phyloP scores from a whole-genome alignment of 176 grass and related monocot genomes.

The Avena eriantha region DNA sequence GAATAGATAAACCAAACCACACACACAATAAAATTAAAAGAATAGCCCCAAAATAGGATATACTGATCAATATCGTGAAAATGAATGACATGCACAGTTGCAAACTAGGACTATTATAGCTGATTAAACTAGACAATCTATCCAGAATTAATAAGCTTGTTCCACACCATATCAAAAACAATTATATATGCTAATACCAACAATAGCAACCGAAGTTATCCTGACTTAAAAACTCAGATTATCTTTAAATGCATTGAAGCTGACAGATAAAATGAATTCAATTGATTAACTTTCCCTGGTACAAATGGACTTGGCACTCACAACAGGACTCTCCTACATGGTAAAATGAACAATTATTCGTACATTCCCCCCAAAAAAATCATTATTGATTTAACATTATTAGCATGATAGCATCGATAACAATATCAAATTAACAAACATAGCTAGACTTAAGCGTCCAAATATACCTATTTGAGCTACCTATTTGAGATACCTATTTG shows the following conservation, averaged over 20 bases:
- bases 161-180: background rate
- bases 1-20: background rate
- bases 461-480: too few species aligned
- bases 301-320: too few species aligned
- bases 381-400: too few species aligned
- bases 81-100: background rate
- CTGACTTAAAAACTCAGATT: background rate
- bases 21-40: background rate
- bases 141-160: background rate
- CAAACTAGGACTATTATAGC: background rate
- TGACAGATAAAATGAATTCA: too few species aligned
- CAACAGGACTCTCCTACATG: too few species aligned
- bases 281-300: background rate
- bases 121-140: background rate
- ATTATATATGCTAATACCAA: background rate
- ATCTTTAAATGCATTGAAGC: too few species aligned
- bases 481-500: too few species aligned
- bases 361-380: too few species aligned
- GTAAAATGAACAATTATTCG: too few species aligned
- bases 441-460: too few species aligned
- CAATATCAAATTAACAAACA: too few species aligned
- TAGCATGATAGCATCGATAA: too few species aligned
- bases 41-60: background rate
- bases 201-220: background rate
- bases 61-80: slow-evolving; percentile 1